A percentile compares a stretch with the other conserved stretches of the same genome.
Conservation (phyloP, 2,329 filamentous ascomycete species). For the Huntiella omanensis region DNA sequence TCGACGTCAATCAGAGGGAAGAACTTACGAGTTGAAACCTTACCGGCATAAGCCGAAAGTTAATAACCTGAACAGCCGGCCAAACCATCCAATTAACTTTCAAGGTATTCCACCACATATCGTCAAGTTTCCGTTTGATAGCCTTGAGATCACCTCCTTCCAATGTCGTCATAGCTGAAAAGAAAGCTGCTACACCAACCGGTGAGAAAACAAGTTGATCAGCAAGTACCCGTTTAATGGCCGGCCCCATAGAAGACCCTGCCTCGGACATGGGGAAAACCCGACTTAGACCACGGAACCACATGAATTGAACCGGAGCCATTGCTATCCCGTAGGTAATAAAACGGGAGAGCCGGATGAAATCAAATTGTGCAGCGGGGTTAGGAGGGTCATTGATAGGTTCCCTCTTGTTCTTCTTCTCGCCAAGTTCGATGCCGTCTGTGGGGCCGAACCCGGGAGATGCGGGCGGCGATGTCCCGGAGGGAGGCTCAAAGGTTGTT, state of each 20-base stretch:
- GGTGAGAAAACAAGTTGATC: constrained; percentile 92
- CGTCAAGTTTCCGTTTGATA: constrained; percentile 66
- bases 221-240: constrained; percentile 75
- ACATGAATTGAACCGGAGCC: constrained; percentile 87
- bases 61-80: constrained; percentile 90
- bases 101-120: constrained; percentile 83
- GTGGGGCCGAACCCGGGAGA: background rate
- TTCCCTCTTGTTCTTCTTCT: constrained; percentile 49
- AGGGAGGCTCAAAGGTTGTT: constrained; percentile 23
- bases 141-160: constrained; percentile 77
- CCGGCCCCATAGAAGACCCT: constrained; percentile 47
- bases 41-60: constrained; percentile 87
- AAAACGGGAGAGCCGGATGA: constrained; percentile 70
- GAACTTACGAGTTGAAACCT: constrained; percentile 82
- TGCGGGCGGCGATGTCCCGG: constrained; percentile 17
- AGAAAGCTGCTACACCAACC: constrained; percentile 65
- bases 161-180: constrained; percentile 87
- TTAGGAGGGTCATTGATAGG: constrained; percentile 27
- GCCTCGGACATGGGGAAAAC: constrained; percentile 72
- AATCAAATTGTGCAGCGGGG: constrained; percentile 54
- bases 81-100: constrained; percentile 93
- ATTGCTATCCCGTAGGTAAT: constrained; percentile 96
- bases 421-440: constrained; percentile 18
- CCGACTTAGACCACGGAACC: constrained; percentile 72
- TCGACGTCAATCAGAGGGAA: background rate